phyloP scores from a whole-genome alignment of 1,139 yeast species.

The Protomyces arabidopsidicola region DNA sequence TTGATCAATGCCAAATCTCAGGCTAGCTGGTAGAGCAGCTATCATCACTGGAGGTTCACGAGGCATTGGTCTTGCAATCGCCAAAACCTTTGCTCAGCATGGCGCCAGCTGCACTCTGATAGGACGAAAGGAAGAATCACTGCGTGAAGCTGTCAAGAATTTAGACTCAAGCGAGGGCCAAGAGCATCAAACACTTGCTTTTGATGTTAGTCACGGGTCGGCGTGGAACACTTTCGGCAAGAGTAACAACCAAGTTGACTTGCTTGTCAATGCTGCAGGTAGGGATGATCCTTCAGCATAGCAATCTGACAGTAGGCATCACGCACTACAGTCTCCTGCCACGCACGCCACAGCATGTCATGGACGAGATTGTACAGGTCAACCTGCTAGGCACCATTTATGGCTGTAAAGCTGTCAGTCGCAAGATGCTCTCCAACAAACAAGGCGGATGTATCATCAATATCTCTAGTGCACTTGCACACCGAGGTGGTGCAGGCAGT shows the following conservation, averaged over 20 bases:
- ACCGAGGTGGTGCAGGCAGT: constrained; percentile 53
- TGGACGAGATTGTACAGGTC: constrained; percentile 50
- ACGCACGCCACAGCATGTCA: constrained; percentile 45
- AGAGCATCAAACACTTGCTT: constrained; percentile 45
- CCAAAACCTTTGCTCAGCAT: constrained; percentile 51
- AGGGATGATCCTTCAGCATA: not conserved
- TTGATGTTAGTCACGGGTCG: constrained; percentile 37
- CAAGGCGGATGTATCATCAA: constrained; percentile 51
- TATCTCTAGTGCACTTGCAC: constrained; percentile 66
- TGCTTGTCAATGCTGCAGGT: constrained; percentile 35
- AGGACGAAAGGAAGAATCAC: constrained; percentile 49
- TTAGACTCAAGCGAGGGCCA: constrained; percentile 44
- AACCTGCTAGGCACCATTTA: constrained; percentile 67
- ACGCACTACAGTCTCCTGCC: constrained; percentile 58
- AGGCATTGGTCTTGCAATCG: constrained; percentile 74
- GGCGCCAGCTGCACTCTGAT: constrained; percentile 63
- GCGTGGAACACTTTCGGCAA: constrained; percentile 6
- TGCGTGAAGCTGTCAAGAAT: constrained; percentile 41
- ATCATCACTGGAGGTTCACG: constrained; percentile 76
- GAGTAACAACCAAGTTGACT: constrained; percentile 24
- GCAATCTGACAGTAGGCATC: constrained; percentile 47
- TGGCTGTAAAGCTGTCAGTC: constrained; percentile 49
- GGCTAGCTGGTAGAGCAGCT: constrained; percentile 29
- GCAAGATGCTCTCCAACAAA: constrained; percentile 49
- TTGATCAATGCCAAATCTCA: not conserved